Conservation (phyloP, 192 early-diverging fungal species). For the Paraglomus occultum region DNA sequence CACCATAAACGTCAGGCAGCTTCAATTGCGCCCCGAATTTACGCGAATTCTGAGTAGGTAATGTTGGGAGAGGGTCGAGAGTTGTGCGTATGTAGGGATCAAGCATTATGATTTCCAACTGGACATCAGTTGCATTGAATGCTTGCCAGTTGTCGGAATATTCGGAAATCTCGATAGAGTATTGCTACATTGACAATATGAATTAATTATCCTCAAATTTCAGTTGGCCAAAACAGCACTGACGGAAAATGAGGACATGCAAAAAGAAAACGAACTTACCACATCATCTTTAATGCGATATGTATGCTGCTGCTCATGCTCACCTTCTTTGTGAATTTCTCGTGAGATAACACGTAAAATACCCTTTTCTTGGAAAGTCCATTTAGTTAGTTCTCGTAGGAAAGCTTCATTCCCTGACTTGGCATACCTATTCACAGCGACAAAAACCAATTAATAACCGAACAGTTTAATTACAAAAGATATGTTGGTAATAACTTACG, state of each 20-base stretch:
- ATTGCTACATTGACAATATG: slow-evolving; percentile 53
- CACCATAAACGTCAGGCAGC: slow-evolving; percentile 95
- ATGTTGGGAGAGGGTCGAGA: slow-evolving; percentile 48
- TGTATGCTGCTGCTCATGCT: slow-evolving; percentile 62
- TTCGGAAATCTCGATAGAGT: slow-evolving; percentile 77
- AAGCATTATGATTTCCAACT: slow-evolving; percentile 94
- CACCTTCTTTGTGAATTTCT: slow-evolving; percentile 65
- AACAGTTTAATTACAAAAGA: slow-evolving; percentile 16
- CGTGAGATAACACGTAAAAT: slow-evolving; percentile 72
- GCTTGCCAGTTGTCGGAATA: slow-evolving; percentile 82
- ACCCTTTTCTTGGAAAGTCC: slow-evolving; percentile 91
- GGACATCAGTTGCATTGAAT: slow-evolving; percentile 75
- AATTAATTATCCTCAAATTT: not conserved
- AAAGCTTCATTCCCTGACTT: slow-evolving; percentile 73
- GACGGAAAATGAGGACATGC: not conserved
- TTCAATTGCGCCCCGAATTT: slow-evolving; percentile 45
- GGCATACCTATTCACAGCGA: slow-evolving; percentile 8
- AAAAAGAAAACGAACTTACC: slow-evolving; percentile 41
- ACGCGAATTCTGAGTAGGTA: slow-evolving; percentile 35
- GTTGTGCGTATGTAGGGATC: slow-evolving; percentile 92
- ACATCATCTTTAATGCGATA: slow-evolving; percentile 95
- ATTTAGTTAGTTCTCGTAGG: slow-evolving; percentile 70
- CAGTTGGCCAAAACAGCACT: not conserved
- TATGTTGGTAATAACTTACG: slow-evolving; percentile 10
- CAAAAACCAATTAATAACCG: not conserved